Base-by-base conservation (phyloP, 1,284 basidiomycete genomes). In the Macrocystidia cucumis region DNA sequence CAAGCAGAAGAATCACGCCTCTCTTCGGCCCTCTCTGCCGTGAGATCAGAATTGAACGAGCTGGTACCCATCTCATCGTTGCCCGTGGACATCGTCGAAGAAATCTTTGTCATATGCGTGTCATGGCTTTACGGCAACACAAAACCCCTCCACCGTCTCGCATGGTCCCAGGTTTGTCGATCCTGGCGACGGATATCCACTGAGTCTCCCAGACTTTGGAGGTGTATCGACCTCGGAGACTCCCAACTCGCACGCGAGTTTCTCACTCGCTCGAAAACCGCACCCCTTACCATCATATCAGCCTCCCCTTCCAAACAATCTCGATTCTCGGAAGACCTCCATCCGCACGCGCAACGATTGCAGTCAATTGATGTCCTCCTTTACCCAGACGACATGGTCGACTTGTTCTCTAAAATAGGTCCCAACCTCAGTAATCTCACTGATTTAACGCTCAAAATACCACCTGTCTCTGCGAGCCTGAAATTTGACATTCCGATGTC, bases 161-260 rank as follows among this genome's bases (percentile, higher is more conserved):
- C 59, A 2, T 62, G 57, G 57, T 56, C 56, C 4, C 56, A 62
- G 37, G 60, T 61, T n/a, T 62, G 59, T 41, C 46, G 50, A 6
- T 38, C 35, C 13, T 64, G 62, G 62, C 51, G 55, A 5, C 32
- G 30, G 28, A 45, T 58, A 17, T 52, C 60, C 2, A 38, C 57
- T 19, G 46, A 48, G 30, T 56, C 57, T 5, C 42, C 54, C n/a
- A 44, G 56, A 7, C 54, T 63, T 21, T 63, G 62, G 62, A 50
- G 47, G 9, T 45, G 38, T 33, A 60, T 63, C 35, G 59, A 63
- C 44, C 50, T 64, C 16, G 48, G 50, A 32, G 48, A 60, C 33
- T 25, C 49, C 6, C 47, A 44, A 18, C 49, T 58, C 18, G 52
- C 58, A 12, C 43, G 42, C n/a, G 49, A 54, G 35, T 61, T 51